Evolutionary conservation across 495 filamentous ascomycete species (phyloP).

Genomic region (Neurospora tetrasperma): DNA sequence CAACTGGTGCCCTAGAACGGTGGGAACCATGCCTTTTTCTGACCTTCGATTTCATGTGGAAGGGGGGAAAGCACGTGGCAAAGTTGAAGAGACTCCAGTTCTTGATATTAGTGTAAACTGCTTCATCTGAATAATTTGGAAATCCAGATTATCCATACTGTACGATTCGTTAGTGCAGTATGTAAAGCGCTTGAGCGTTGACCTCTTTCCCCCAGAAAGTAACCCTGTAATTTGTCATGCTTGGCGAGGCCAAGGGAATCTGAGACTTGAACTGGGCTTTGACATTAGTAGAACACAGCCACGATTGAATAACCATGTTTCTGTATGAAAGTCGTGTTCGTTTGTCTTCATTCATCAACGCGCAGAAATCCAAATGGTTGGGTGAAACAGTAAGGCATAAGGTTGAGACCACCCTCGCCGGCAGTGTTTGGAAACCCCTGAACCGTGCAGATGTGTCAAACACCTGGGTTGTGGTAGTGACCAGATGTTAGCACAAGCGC

Average conservation of each 20-base stretch:
- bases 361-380: background rate
- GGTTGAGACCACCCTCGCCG: background rate
- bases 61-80: background rate
- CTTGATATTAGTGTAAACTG: background rate
- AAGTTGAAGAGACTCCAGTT: background rate
- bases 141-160: background rate
- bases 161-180: background rate
- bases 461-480: background rate
- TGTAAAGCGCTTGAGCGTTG: background rate
- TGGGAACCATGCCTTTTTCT: background rate
- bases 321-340: background rate
- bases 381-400: background rate
- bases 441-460: background rate
- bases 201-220: background rate
- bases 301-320: background rate
- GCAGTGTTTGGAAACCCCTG: background rate
- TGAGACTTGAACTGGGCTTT: background rate
- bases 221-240: background rate
- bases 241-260: background rate
- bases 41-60: background rate
- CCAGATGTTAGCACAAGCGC: background rate
- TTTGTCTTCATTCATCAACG: background rate
- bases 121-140: background rate
- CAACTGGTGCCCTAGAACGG: background rate
- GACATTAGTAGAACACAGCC: background rate